These are phyloP conservation scores for Ilyonectria robusta DNA, from an alignment of 2,329 filamentous ascomycete species.

Conservation along the genomic window DNA sequence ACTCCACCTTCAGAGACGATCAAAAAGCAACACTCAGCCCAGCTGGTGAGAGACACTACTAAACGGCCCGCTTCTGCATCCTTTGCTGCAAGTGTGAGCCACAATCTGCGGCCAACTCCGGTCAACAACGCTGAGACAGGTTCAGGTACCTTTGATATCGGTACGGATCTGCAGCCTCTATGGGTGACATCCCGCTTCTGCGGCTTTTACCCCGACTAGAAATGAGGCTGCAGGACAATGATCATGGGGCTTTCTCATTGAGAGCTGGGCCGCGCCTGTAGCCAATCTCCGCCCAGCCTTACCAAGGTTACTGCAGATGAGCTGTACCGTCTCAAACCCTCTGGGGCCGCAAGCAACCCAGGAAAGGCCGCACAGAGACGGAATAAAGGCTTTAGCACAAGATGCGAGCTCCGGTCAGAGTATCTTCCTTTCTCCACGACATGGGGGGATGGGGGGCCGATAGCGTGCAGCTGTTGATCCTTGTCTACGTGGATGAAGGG, in stretches of 20 bases:
- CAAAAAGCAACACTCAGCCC: slow-evolving; percentile 2
- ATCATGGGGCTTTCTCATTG: slow-evolving; percentile 20
- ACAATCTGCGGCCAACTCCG: slow-evolving; percentile 5
- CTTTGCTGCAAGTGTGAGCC: not conserved
- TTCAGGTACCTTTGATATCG: not conserved
- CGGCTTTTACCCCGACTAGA: slow-evolving; percentile 11
- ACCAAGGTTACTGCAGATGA: slow-evolving; percentile 23
- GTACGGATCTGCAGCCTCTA: slow-evolving; percentile 1
- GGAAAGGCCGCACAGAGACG: slow-evolving; percentile 3
- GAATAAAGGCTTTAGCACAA: too few species aligned
- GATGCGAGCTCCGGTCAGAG: not conserved
- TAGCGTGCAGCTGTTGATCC: slow-evolving; percentile 12
- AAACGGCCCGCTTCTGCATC: not conserved
- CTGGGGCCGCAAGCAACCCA: slow-evolving; percentile 13
- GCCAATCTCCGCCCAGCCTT: slow-evolving; percentile 20
- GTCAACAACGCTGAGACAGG: not conserved
- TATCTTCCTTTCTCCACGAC: not conserved
- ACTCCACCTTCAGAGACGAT: slow-evolving; percentile 12
- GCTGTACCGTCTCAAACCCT: slow-evolving; percentile 19
- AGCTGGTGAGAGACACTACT: not conserved
- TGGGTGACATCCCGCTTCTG: slow-evolving; percentile 8
- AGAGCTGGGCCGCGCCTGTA: slow-evolving; percentile 12
- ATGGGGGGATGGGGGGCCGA: not conserved
- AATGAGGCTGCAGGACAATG: slow-evolving; percentile 22
- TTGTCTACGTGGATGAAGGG: slow-evolving; percentile 8